Evolutionary conservation across 2,329 filamentous ascomycete species (phyloP).

Genomic region (Claviceps sp.): DNA sequence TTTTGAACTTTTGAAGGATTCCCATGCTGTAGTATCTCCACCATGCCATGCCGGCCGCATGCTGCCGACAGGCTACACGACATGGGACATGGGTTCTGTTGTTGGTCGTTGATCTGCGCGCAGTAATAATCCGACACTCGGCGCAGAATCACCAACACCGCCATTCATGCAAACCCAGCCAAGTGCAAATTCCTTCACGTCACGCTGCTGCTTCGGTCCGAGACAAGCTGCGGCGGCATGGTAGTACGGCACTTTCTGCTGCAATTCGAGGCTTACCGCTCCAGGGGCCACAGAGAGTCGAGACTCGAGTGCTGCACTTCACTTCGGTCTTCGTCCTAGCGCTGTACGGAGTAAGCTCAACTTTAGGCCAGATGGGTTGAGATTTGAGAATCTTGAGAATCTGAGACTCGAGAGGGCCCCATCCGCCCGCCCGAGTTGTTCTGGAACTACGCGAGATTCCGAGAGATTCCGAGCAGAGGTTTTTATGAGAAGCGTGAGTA

Average conservation of each 20-base stretch:
- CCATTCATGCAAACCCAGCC: neutral
- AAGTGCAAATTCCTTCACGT: neutral
- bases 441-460: too few species aligned
- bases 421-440: too few species aligned
- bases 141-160: neutral
- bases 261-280: too few species aligned
- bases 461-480: too few species aligned
- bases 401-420: neutral
- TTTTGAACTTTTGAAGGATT: neutral
- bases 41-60: neutral
- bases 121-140: neutral
- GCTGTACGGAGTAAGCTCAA: neutral
- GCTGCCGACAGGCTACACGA: neutral
- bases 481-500: neutral
- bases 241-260: neutral
- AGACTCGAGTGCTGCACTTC: neutral
- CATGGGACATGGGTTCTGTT: neutral
- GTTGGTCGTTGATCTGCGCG: neutral
- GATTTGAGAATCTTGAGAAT: too few species aligned
- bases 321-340: neutral
- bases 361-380: neutral
- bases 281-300: too few species aligned
- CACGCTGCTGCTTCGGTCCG: neutral
- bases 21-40: neutral
- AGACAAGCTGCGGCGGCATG: neutral